Base-by-base conservation (phyloP, 345 rosid genomes). In the Salix viminalis region DNA sequence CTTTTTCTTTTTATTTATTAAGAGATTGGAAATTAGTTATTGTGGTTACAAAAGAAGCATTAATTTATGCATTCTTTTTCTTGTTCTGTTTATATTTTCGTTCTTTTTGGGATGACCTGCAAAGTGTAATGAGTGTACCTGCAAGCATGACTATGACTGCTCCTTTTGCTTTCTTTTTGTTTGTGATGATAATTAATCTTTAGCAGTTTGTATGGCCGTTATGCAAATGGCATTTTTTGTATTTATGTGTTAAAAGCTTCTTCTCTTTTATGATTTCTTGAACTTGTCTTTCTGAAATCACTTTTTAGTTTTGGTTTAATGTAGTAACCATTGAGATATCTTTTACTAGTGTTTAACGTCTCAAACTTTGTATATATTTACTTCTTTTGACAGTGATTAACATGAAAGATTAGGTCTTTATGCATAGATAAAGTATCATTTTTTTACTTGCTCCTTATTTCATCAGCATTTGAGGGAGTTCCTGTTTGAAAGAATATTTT, bases 101-200 rank as follows among this genome's bases (percentile, higher is more conserved):
- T 44, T n/a, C 34, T 65, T 75, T 58, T 30, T 41, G 52, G 65
- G 62, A 56, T 14, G 70, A 73, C 72, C 82, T 71, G 72, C 76
- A 65, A 66, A 65, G 30, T 39, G 82, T 69, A 75, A 77, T 77
- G 85, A 86, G 84, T 83, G 56, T 72, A 16, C 75, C 66, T 81
- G 72, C 71, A 65, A 76, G 73, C 74, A 60, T 79, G 86, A 81
- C 48, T 69, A 75, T 76, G 86, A 79, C 83, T 60, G 69, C 70
- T 79, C 79, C 56, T 56, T 81, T 67, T 83, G 28, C 80, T 79
- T 75, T 77, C 71, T 66, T 74, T 74, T 48, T 65, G 60, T 72
- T 42, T 69, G 74, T 50, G 72, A 83, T 81, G 50, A 83, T 79
- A 69, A 71, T 76, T 76, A 28, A 67, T 65, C 37, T 61, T 28